These are phyloP conservation scores for Rhinocladiella mackenziei DNA, from an alignment of 2,329 filamentous ascomycete species.

Conservation along the genomic window DNA sequence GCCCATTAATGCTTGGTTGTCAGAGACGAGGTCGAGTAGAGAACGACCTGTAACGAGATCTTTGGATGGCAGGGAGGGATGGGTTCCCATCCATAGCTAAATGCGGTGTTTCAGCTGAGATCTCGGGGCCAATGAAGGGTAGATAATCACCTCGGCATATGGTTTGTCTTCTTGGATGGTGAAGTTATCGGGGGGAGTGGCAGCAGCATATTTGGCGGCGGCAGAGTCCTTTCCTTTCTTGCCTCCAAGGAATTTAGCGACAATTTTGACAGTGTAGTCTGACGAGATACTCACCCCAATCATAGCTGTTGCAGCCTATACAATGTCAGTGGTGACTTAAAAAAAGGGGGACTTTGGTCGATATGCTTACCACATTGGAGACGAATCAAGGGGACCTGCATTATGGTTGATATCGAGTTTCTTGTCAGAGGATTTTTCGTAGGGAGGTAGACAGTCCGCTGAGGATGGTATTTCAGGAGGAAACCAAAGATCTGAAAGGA, in stretches of 20 bases:
- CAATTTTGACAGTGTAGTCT: neutral
- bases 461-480: neutral
- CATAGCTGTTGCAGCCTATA: slow-evolving; percentile 90
- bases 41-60: slow-evolving; percentile 79
- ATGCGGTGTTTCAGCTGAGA: slow-evolving; percentile 1
- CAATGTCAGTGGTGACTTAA: slow-evolving; percentile 27
- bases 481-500: neutral
- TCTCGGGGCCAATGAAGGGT: neutral
- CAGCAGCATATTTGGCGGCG: slow-evolving; percentile 82
- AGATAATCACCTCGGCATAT: slow-evolving; percentile 72
- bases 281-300: slow-evolving; percentile 65
- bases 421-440: neutral
- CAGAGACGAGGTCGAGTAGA: slow-evolving; percentile 79
- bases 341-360: neutral
- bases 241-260: slow-evolving; percentile 45
- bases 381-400: slow-evolving; percentile 79
- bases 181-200: slow-evolving; percentile 71
- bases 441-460: too few relatives aligned
- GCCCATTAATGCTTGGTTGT: slow-evolving; percentile 80
- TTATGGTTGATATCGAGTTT: slow-evolving; percentile 29
- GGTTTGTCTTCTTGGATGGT: slow-evolving; percentile 80
- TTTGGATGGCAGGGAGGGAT: slow-evolving; percentile 91
- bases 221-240: slow-evolving; percentile 85
- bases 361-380: slow-evolving; percentile 57
- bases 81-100: slow-evolving; percentile 98